Evolutionary conservation across 2,329 filamentous ascomycete species (phyloP).

Genomic region (Penicillium fuscoglaucum): DNA sequence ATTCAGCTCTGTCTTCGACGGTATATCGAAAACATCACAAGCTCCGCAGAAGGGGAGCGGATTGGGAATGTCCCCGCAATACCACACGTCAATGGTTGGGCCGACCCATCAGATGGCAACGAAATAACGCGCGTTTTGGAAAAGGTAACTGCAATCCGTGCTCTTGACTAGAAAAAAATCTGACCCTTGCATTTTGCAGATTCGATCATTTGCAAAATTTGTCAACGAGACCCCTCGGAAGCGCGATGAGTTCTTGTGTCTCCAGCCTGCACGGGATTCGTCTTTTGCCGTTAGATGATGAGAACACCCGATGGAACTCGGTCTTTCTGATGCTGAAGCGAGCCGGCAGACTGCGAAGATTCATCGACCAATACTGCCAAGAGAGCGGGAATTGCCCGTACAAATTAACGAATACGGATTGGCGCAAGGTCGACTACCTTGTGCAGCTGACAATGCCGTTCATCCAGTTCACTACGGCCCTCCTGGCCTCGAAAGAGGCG

Average conservation of each 20-base stretch:
- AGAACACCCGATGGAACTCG: not conserved
- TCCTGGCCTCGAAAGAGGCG: not conserved
- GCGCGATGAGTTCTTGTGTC: constrained; percentile 2
- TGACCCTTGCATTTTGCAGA: constrained; percentile 3
- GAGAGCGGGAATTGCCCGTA: not conserved
- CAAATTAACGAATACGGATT: not conserved
- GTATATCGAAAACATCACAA: too few relatives aligned
- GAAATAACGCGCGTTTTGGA: not conserved
- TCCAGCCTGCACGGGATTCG: too few relatives aligned
- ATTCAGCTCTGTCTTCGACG: too few relatives aligned
- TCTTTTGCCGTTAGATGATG: constrained; percentile 4
- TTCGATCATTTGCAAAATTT: constrained; percentile 11
- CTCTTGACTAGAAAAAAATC: not conserved
- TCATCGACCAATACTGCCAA: not conserved
- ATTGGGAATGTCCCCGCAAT: too few relatives aligned
- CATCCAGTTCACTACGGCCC: not conserved
- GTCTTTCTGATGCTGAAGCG: not conserved
- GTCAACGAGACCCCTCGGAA: constrained; percentile 3
- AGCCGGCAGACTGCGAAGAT: not conserved
- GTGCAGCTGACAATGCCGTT: not conserved
- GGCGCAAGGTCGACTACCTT: constrained; percentile 4
- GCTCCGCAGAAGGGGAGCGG: too few relatives aligned
- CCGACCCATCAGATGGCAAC: not conserved
- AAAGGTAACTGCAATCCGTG: not conserved
- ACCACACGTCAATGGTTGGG: too few relatives aligned